Evolutionary conservation across 2,329 filamentous ascomycete genomes (phyloP).

Genomic region (Pestalotiopsis fici): DNA sequence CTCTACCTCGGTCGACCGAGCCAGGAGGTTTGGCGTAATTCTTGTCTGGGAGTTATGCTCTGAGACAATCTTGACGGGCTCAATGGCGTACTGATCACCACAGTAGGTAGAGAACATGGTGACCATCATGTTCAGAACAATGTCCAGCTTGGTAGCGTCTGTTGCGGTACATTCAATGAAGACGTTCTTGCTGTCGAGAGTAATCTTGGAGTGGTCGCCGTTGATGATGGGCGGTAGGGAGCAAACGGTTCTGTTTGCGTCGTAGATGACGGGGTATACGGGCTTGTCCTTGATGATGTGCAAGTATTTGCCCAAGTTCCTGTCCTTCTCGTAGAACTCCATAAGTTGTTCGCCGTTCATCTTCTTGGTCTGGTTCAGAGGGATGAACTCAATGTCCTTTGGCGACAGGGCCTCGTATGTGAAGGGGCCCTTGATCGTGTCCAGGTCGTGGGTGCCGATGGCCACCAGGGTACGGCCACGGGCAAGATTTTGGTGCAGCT

Average conservation of each 20-base stretch:
- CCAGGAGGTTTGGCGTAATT: slow-evolving; percentile 77
- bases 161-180: slow-evolving; percentile 97
- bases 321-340: slow-evolving; percentile 93
- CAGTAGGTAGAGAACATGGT: slow-evolving; percentile 97
- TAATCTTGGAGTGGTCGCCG: slow-evolving; percentile 95
- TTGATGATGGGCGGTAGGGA: slow-evolving; percentile 81
- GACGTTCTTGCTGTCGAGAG: slow-evolving; percentile 84
- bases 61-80: slow-evolving; percentile 90
- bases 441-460: slow-evolving; percentile 95
- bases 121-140: slow-evolving; percentile 93
- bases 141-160: slow-evolving; percentile 93
- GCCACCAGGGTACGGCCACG: slow-evolving; percentile 92
- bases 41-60: slow-evolving; percentile 85
- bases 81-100: slow-evolving; percentile 84
- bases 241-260: slow-evolving; percentile 82
- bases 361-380: slow-evolving; percentile 86
- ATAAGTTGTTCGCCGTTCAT: slow-evolving; percentile 90
- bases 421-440: slow-evolving; percentile 92
- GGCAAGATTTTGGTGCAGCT: slow-evolving; percentile 94
- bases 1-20: slow-evolving; percentile 77
- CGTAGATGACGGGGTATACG: slow-evolving; percentile 94
- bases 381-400: slow-evolving; percentile 88
- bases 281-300: slow-evolving; percentile 94
- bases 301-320: slow-evolving; percentile 84
- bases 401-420: slow-evolving; percentile 91